Conservation (phyloP, 2,329 filamentous ascomycete species). For the Chaetomium olivaceum region DNA sequence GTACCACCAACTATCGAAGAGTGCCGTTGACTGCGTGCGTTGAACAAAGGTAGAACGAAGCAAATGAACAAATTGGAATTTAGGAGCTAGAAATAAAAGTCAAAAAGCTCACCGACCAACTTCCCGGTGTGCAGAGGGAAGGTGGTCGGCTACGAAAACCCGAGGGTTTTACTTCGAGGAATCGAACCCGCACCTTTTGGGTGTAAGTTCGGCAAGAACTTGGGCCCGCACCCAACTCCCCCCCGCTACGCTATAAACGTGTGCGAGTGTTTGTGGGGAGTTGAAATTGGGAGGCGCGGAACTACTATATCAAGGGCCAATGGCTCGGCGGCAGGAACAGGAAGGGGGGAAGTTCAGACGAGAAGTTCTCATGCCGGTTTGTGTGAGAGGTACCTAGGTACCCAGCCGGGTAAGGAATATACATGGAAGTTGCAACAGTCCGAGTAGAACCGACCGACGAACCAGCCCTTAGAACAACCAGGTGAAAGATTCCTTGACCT, state of each 20-base stretch:
- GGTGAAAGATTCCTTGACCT: conserved; percentile 64
- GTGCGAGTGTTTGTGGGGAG: background rate
- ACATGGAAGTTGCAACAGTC: background rate
- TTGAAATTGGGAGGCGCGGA: background rate
- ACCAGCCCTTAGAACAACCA: conserved; percentile 56
- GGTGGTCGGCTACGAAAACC: background rate
- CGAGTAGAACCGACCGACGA: background rate
- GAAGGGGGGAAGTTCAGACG: background rate
- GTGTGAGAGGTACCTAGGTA: background rate
- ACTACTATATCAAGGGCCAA: background rate
- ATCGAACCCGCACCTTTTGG: background rate
- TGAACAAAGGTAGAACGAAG: background rate
- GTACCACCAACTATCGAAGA: too few species aligned
- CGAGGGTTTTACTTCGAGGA: background rate
- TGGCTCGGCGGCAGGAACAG: background rate
- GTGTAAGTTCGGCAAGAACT: too few species aligned
- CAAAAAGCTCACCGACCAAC: background rate
- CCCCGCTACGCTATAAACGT: too few species aligned
- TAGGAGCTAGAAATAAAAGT: too few species aligned
- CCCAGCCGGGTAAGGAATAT: background rate
- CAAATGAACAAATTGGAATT: background rate
- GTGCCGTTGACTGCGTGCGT: too few species aligned
- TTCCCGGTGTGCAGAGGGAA: background rate
- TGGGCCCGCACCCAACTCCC: too few species aligned
- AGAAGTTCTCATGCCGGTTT: background rate